These are phyloP conservation scores for Rhodotorula sp. DNA, from an alignment of 1,284 basidiomycete genomes.

Conservation along the genomic window DNA sequence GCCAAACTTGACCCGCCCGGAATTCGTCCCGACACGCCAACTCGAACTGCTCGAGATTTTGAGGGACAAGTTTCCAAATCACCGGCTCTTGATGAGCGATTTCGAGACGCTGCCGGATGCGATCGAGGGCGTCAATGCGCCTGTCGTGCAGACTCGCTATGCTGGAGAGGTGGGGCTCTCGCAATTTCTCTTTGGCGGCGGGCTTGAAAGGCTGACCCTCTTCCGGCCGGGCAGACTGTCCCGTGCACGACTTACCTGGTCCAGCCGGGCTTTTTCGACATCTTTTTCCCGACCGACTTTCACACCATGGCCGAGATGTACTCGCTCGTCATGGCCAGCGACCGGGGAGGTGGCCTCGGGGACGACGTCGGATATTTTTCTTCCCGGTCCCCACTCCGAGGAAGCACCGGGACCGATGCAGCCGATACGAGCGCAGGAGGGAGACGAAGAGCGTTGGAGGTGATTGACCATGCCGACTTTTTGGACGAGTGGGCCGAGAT, in stretches of 20 bases:
- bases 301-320: slow-evolving; percentile 81
- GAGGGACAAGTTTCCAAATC: slow-evolving; percentile 80
- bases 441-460: slow-evolving; percentile 56
- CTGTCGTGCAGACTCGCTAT: slow-evolving; percentile 93
- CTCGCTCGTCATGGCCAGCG: slow-evolving; percentile 62
- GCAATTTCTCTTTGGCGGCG: background rate
- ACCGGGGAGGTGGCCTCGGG: background rate
- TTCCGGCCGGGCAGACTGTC: slow-evolving; percentile 52
- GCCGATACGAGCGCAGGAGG: background rate
- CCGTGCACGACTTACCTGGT: slow-evolving; percentile 89
- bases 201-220: background rate
- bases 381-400: slow-evolving; percentile 55
- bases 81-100: slow-evolving; percentile 88
- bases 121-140: slow-evolving; percentile 78
- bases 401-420: slow-evolving; percentile 19
- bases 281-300: slow-evolving; percentile 97
- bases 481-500: slow-evolving; percentile 75
- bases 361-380: slow-evolving; percentile 27
- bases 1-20: slow-evolving; percentile 83
- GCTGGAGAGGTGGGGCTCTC: slow-evolving; percentile 62
- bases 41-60: slow-evolving; percentile 79
- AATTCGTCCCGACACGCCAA: slow-evolving; percentile 92
- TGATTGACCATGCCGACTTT: slow-evolving; percentile 81
- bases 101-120: slow-evolving; percentile 85
- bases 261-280: slow-evolving; percentile 95